A percentile compares a stretch with the other conserved stretches of the same genome.
Conservation (phyloP, 768 basidiomycete genomes). For the Termitomyces sp. region DNA sequence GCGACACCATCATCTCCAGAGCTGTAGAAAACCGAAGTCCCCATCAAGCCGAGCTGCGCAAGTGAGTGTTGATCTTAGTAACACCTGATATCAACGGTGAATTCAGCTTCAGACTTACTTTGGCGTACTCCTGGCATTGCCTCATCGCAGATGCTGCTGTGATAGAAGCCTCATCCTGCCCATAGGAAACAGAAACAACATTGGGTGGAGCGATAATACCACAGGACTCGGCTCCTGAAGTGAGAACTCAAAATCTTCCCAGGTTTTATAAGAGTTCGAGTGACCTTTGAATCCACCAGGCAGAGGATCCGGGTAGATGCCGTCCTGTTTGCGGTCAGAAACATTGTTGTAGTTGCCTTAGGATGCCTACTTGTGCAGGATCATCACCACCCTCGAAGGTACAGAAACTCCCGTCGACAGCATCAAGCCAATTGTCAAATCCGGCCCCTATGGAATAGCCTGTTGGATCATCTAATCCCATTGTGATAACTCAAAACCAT, state of each 20-base stretch:
- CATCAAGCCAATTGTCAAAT: slow-evolving; percentile 47
- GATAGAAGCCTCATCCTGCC: slow-evolving; percentile 40
- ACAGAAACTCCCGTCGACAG: slow-evolving; percentile 43
- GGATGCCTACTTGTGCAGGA: slow-evolving; percentile 24
- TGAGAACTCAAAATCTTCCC: neutral
- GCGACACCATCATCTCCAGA: slow-evolving; percentile 45
- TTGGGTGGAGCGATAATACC: slow-evolving; percentile 39
- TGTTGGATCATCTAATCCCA: neutral
- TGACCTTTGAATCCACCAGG: slow-evolving; percentile 17
- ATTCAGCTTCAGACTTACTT: slow-evolving; percentile 16
- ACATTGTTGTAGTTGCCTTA: neutral
- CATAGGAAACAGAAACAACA: slow-evolving; percentile 41
- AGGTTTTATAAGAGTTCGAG: neutral
- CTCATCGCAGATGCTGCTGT: slow-evolving; percentile 36
- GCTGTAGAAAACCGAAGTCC: slow-evolving; percentile 54
- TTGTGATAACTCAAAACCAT: neutral
- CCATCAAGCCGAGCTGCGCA: slow-evolving; percentile 51
- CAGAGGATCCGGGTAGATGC: slow-evolving; percentile 17
- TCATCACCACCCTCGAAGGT: slow-evolving; percentile 45
- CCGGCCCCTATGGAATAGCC: slow-evolving; percentile 31
- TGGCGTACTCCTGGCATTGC: slow-evolving; percentile 49
- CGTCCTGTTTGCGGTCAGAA: slow-evolving; percentile 18
- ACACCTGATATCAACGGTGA: neutral
- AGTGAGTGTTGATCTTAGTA: neutral
- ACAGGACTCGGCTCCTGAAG: slow-evolving; percentile 32